Evolutionary conservation across 2,329 filamentous ascomycete genomes (phyloP).

Genomic region (Fusarium avenaceum): DNA sequence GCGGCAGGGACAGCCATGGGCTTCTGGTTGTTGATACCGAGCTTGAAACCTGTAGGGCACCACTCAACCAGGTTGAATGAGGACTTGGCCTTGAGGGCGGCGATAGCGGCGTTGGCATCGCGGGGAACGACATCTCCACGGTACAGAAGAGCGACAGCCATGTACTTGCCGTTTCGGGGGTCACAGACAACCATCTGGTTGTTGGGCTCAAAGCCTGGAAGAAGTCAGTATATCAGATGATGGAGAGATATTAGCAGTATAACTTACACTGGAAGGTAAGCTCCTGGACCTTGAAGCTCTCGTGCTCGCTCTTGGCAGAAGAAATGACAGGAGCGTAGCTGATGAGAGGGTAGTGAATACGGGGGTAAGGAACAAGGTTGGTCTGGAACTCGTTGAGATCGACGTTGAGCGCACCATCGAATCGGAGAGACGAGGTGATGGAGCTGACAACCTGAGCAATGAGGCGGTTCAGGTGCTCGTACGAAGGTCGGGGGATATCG

Average conservation of each 20-base stretch:
- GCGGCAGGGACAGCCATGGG: conserved; percentile 69
- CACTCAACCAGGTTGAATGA: conserved; percentile 82
- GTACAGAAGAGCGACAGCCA: conserved; percentile 80
- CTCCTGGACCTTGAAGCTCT: conserved; percentile 89
- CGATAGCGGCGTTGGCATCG: conserved; percentile 76
- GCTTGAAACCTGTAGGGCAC: conserved; percentile 82
- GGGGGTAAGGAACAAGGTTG: conserved; percentile 79
- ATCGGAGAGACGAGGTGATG: conserved; percentile 79
- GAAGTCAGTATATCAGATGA: conserved; percentile 44
- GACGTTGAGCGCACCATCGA: conserved; percentile 79
- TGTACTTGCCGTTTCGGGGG: conserved; percentile 81
- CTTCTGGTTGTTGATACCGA: conserved; percentile 82
- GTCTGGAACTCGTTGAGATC: conserved; percentile 84
- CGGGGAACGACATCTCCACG: conserved; percentile 78
- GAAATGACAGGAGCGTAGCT: conserved; percentile 80
- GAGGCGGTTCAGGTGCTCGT: conserved; percentile 79
- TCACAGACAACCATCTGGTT: conserved; percentile 85
- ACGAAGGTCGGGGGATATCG: conserved; percentile 76
- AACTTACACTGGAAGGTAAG: conserved; percentile 78
- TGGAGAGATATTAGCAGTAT: background rate
- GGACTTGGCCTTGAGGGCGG: conserved; percentile 76
- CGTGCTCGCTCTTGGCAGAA: conserved; percentile 82
- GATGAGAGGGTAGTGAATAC: conserved; percentile 81
- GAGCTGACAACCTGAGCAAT: conserved; percentile 82
- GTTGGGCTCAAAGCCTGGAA: conserved; percentile 78